Evolutionary conservation across 176 grass and related monocot genomes (phyloP).

Genomic region (Carex pumila): DNA sequence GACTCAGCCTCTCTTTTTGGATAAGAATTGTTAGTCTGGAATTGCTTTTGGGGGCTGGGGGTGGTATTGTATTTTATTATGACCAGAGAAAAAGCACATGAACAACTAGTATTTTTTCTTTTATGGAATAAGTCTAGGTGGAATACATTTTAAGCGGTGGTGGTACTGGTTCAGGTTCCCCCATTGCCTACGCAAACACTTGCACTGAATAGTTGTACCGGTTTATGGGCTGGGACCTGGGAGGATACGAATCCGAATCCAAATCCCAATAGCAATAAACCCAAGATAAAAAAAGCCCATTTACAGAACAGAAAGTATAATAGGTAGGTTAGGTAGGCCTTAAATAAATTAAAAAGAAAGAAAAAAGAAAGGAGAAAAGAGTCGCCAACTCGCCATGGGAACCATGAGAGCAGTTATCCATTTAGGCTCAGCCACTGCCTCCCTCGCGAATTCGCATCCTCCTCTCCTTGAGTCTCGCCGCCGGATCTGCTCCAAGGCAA

Average conservation of each 20-base stretch:
- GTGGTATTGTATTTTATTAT: neutral
- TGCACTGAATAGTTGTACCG: neutral
- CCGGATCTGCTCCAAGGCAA: neutral
- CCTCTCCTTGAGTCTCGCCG: conserved; percentile 3
- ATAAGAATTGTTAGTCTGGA: conserved; percentile 5
- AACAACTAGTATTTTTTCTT: neutral
- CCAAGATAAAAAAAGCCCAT: neutral
- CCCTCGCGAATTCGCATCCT: neutral
- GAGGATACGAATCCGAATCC: no score
- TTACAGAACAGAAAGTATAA: neutral
- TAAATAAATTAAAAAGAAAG: neutral
- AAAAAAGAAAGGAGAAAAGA: neutral
- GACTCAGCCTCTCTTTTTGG: conserved; percentile 7
- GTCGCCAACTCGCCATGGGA: neutral
- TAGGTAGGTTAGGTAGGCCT: neutral
- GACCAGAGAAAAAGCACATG: neutral
- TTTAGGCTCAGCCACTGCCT: conserved; percentile 13
- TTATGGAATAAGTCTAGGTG: conserved; percentile 1
- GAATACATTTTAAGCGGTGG: neutral
- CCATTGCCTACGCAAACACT: neutral
- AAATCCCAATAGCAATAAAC: neutral
- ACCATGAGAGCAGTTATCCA: conserved; percentile 36
- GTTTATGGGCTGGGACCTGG: neutral
- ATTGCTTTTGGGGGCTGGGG: neutral
- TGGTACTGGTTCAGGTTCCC: neutral